Conservation (phyloP, 345 rosid genomes). For the Camelina laxa region DNA sequence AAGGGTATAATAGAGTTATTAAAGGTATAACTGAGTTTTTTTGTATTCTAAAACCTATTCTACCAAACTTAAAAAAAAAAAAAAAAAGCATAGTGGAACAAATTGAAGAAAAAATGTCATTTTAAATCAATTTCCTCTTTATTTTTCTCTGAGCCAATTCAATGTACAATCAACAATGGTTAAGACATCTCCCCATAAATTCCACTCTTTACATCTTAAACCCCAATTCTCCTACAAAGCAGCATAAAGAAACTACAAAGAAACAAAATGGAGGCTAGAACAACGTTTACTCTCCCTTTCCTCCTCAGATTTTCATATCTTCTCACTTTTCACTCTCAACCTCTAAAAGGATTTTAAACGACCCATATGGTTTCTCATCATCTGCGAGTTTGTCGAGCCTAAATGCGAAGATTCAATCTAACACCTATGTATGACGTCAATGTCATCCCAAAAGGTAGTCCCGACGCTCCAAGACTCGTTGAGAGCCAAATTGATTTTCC, state of each 20-base stretch:
- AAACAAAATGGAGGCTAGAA: constrained; percentile 15
- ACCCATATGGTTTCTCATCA: not conserved
- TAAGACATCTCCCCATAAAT: not conserved
- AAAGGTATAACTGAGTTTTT: no score
- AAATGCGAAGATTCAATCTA: constrained; percentile 56
- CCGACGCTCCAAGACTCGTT: constrained; percentile 37
- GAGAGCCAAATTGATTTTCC: constrained; percentile 53
- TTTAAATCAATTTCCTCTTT: no score
- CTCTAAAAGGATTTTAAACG: constrained; percentile 10
- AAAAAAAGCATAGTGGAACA: no score
- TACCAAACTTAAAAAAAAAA: no score
- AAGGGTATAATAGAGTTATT: no score
- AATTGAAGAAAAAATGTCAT: no score
- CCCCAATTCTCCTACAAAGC: not conserved
- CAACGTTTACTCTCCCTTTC: not conserved
- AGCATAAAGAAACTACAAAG: not conserved
- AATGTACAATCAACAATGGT: not conserved
- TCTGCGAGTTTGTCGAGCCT: constrained; percentile 24
- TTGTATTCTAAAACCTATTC: no score
- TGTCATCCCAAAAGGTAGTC: constrained; percentile 15
- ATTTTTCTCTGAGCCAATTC: not conserved
- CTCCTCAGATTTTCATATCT: constrained; percentile 8
- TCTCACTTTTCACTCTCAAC: constrained; percentile 1
- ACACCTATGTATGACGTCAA: constrained; percentile 49
- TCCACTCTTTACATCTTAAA: not conserved